A percentile compares a stretch with the other conserved stretches of the same genome.
phyloP scores from a whole-genome alignment of 2,329 filamentous ascomycete species.

The Colletotrichum salicis region DNA sequence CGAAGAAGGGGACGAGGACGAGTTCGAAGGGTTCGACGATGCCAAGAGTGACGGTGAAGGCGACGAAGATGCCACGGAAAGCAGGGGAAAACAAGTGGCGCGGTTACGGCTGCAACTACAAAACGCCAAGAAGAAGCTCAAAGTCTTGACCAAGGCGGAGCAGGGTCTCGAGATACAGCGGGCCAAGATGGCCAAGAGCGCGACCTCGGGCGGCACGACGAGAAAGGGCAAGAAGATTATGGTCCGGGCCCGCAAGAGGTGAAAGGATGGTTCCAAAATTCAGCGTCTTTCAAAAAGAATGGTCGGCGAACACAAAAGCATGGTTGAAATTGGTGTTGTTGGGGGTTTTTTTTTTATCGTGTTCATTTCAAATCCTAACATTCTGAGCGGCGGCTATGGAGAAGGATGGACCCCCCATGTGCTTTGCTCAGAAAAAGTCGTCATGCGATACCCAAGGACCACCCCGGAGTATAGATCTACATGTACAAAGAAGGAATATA shows the following conservation, averaged over 20 bases:
- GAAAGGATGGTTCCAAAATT: neutral
- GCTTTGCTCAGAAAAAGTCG: slow-evolving; percentile 33
- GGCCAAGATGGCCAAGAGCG: slow-evolving; percentile 73
- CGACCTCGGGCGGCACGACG: slow-evolving; percentile 68
- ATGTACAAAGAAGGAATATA: slow-evolving; percentile 32
- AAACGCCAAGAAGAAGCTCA: slow-evolving; percentile 63
- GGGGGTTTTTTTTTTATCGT: slow-evolving; percentile 3
- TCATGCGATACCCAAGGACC: slow-evolving; percentile 38
- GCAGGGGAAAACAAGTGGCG: slow-evolving; percentile 54
- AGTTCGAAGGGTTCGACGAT: slow-evolving; percentile 38
- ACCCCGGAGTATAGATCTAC: slow-evolving; percentile 33
- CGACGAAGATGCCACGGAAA: slow-evolving; percentile 47
- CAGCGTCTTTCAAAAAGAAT: neutral
- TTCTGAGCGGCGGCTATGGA: slow-evolving; percentile 25
- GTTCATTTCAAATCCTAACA: slow-evolving; percentile 31
- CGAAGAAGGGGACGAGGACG: slow-evolving; percentile 41
- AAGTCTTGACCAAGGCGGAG: slow-evolving; percentile 66
- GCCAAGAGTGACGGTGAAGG: slow-evolving; percentile 33
- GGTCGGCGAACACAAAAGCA: slow-evolving; percentile 25
- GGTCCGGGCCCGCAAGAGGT: slow-evolving; percentile 71
- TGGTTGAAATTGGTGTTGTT: slow-evolving; percentile 8
- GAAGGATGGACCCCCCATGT: slow-evolving; percentile 13
- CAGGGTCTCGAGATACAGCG: slow-evolving; percentile 67
- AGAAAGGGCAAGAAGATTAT: slow-evolving; percentile 72
- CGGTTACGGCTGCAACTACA: slow-evolving; percentile 62